phyloP scores from a whole-genome alignment of 2,329 filamentous ascomycete genomes.

The Lasiodiplodia theobromae region DNA sequence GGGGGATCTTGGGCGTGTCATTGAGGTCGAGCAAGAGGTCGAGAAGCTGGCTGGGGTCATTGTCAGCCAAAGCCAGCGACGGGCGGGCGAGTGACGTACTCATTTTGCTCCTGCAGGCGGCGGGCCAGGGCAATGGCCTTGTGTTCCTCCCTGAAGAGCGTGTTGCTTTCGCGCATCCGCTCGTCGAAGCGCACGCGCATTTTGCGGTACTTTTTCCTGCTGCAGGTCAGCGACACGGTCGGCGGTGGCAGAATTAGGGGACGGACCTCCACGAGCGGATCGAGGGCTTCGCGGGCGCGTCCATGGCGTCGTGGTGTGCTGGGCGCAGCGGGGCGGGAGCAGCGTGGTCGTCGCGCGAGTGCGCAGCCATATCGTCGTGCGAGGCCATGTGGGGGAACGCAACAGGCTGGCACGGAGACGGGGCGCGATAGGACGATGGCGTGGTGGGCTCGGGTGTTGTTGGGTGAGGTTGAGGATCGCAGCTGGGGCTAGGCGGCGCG shows the following conservation, averaged over 20 bases:
- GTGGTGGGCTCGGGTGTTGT: neutral
- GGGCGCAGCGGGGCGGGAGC: constrained; percentile 5
- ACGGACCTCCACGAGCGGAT: constrained; percentile 29
- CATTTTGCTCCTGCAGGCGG: constrained; percentile 87
- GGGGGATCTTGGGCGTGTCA: constrained; percentile 77
- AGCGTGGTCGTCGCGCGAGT: constrained; percentile 11
- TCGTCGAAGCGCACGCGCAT: constrained; percentile 81
- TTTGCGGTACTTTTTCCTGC: constrained; percentile 89
- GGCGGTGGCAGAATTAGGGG: neutral
- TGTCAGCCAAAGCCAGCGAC: neutral
- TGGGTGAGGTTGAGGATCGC: neutral
- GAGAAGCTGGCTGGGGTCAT: constrained; percentile 73
- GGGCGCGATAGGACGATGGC: constrained; percentile 1
- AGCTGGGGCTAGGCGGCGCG: neutral
- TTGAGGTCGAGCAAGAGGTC: constrained; percentile 92
- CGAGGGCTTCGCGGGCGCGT: constrained; percentile 14
- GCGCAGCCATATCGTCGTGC: constrained; percentile 16
- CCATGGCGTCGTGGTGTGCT: constrained; percentile 14
- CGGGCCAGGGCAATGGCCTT: constrained; percentile 81
- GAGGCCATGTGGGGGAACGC: constrained; percentile 9
- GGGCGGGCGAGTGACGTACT: constrained; percentile 66
- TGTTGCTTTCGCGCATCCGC: constrained; percentile 80
- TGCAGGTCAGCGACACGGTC: neutral
- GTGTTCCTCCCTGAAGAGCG: constrained; percentile 81
- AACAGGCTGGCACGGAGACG: neutral